phyloP scores from a whole-genome alignment of 2,329 filamentous ascomycete species.

The Elsinoe perseae region DNA sequence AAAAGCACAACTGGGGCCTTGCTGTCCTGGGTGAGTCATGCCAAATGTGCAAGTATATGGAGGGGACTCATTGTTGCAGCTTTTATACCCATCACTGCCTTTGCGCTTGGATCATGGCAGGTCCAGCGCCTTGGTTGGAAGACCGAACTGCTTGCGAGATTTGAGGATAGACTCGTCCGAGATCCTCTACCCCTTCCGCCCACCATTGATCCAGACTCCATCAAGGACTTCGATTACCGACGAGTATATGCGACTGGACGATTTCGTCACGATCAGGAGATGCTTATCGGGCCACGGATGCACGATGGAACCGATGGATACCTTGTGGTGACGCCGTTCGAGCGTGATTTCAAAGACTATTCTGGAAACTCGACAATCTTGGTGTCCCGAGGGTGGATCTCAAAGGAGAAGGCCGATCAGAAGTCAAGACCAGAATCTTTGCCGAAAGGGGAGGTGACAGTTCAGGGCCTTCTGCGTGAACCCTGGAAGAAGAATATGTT shows the following conservation, averaged over 20 bases:
- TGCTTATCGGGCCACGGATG: slow-evolving; percentile 88
- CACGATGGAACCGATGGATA: slow-evolving; percentile 84
- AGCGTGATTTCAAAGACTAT: slow-evolving; percentile 45
- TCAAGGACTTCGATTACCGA: slow-evolving; percentile 87
- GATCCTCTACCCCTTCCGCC: slow-evolving; percentile 79
- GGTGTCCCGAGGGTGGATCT: slow-evolving; percentile 88
- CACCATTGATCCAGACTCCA: slow-evolving; percentile 68
- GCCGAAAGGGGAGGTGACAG: slow-evolving; percentile 61
- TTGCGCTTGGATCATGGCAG: slow-evolving; percentile 88
- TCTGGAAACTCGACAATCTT: slow-evolving; percentile 58
- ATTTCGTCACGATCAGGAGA: slow-evolving; percentile 84
- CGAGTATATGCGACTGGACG: slow-evolving; percentile 67
- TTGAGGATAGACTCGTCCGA: slow-evolving; percentile 83
- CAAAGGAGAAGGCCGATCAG: slow-evolving; percentile 63
- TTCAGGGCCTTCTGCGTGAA: slow-evolving; percentile 78
- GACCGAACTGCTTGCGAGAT: slow-evolving; percentile 79
- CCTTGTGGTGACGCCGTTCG: slow-evolving; percentile 84
- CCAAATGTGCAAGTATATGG: not conserved
- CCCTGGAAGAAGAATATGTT: slow-evolving; percentile 98
- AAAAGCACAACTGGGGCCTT: slow-evolving; percentile 70
- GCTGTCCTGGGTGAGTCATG: slow-evolving; percentile 58
- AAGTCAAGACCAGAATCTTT: slow-evolving; percentile 55
- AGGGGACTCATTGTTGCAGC: slow-evolving; percentile 38
- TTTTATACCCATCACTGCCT: slow-evolving; percentile 84
- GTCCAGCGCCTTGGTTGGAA: slow-evolving; percentile 91